These are phyloP conservation scores for Nemania serpens DNA, from an alignment of 2,329 filamentous ascomycete genomes.

Conservation along the genomic window DNA sequence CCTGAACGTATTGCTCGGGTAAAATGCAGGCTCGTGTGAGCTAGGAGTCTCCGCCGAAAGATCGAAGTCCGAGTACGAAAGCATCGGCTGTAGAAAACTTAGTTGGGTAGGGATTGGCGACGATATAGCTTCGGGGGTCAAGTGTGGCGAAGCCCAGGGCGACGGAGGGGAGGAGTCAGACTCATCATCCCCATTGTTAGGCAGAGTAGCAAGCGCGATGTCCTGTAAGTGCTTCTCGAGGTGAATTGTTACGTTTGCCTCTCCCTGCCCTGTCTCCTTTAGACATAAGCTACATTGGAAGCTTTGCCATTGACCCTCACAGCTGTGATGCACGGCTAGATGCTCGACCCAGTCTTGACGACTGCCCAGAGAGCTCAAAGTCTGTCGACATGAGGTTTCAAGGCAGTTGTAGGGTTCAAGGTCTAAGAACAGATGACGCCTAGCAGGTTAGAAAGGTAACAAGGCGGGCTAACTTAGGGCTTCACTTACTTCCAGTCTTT, in stretches of 20 bases:
- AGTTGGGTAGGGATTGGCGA: too few species aligned
- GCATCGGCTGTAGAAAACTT: too few species aligned
- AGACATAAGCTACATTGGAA: conserved; percentile 5
- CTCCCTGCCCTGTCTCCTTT: conserved; percentile 1
- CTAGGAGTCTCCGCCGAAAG: too few species aligned
- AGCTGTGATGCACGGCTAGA: neutral
- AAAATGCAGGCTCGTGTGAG: too few species aligned
- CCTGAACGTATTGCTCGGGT: too few species aligned
- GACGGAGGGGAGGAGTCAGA: too few species aligned
- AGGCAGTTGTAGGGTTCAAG: conserved; percentile 10
- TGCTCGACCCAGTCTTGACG: conserved; percentile 5
- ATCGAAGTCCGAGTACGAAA: too few species aligned
- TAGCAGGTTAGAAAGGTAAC: neutral
- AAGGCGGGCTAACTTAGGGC: neutral
- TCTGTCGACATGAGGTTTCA: neutral
- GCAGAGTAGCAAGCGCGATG: conserved; percentile 7
- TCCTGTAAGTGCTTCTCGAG: conserved; percentile 9
- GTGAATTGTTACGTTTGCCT: conserved; percentile 1
- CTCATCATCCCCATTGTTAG: neutral
- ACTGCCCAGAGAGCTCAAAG: neutral
- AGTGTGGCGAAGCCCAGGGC: too few species aligned
- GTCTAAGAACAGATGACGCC: conserved; percentile 6
- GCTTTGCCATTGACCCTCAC: conserved; percentile 5
- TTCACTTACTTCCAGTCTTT: conserved; percentile 5
- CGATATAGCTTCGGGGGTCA: too few species aligned